Base-by-base conservation (phyloP, 2,329 filamentous ascomycete genomes). In the Aspergillus hortae region DNA sequence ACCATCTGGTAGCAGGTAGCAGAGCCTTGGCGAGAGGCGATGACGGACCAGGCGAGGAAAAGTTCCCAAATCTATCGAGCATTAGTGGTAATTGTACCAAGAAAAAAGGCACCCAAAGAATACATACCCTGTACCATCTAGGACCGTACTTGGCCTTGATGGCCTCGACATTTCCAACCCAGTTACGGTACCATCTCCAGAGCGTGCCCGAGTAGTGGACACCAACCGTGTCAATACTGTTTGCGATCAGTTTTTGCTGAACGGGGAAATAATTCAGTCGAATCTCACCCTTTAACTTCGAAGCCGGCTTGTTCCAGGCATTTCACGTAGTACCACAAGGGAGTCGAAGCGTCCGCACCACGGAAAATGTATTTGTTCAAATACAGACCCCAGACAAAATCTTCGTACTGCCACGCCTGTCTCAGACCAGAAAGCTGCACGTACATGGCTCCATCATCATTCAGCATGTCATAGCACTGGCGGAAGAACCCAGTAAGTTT, bases 361-460 rank as follows among this genome's bases (percentile, higher is more conserved):
- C 89, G 91, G 81, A 95, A 96, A 69, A 95, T 80, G 74, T 95
- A 94, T 79, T 92, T 95, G 84, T 95, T 95, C 89, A 95, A 90
- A 80, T 92, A 95, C 49, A 95, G 80, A 66, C 90, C 90, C 90
- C 91, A 95, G 71, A 90, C 87, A 48, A 95, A 81, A 75, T 95
- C 90, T 78, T 95, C 89, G 66, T 92, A 95, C 74, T 95, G 91
- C 91, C 90, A 95, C 56, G 80, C 77, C 78, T 91, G 90, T 62
- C 90, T 84, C 53, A 96, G 80, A 72, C 91, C 90, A 59, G 90
- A 89, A 62, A 91, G 88, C 75, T 95, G 91, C 51, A 95, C 80
- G 80, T 90, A 94, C 77, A 95, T 92, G 61, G 87, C 81, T 67
- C 90, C 90, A 61, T 95, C 89, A 61, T 95, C 91, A 54, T 95